phyloP scores from a whole-genome alignment of 306 rosid species.

The Gynostemma pentaphyllum region DNA sequence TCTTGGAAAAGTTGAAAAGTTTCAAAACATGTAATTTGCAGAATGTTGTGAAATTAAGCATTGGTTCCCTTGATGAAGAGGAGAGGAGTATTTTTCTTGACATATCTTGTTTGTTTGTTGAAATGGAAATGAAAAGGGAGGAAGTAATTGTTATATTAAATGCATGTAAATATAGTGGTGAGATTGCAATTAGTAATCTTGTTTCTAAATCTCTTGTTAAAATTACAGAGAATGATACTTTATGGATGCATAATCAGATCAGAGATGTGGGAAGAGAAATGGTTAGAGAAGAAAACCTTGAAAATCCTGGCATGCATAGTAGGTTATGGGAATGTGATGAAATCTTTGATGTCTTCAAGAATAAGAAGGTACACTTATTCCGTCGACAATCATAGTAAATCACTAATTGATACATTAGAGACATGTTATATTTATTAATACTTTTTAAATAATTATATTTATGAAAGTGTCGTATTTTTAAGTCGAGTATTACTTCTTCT shows the following conservation, averaged over 20 bases:
- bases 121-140: constrained; percentile 28
- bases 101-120: constrained; percentile 43
- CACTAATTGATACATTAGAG: too few species aligned
- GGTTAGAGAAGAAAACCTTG: constrained; percentile 22
- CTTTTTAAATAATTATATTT: too few species aligned
- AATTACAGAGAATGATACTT: constrained; percentile 13
- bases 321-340: constrained; percentile 49
- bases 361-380: constrained; percentile 23
- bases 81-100: constrained; percentile 49
- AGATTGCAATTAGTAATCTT: constrained; percentile 25
- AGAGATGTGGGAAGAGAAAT: constrained; percentile 65
- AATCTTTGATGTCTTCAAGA: constrained; percentile 29
- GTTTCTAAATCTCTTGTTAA: constrained; percentile 39
- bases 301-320: constrained; percentile 34
- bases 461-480: too few species aligned
- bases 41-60: constrained; percentile 46
- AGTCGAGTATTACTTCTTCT: too few species aligned
- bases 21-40: constrained; percentile 35
- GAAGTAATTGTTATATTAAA: constrained; percentile 32
- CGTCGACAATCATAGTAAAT: too few species aligned
- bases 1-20: constrained; percentile 21
- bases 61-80: constrained; percentile 27
- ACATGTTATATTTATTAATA: too few species aligned
- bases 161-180: constrained; percentile 51
- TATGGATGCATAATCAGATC: constrained; percentile 65